Conservation (phyloP, 2,329 filamentous ascomycete genomes). For the Torrubiellomyces zombiae region DNA sequence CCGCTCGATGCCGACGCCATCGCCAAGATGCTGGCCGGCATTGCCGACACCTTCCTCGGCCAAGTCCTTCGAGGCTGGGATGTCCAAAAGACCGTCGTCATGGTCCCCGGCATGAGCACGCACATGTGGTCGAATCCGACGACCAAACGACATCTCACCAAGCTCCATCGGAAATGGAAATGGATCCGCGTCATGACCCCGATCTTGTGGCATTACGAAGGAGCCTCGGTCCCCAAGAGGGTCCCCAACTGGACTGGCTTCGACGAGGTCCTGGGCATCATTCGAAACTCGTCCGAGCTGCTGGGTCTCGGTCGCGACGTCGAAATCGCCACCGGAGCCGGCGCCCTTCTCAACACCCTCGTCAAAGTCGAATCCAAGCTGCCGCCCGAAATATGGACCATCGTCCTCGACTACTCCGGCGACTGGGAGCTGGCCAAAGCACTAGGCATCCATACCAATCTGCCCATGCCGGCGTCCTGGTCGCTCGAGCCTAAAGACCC, state of each 20-base stretch:
- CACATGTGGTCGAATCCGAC: conserved; percentile 84
- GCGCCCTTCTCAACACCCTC: conserved; percentile 16
- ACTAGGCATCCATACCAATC: conserved; percentile 62
- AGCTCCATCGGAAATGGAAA: conserved; percentile 68
- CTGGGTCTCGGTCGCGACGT: conserved; percentile 58
- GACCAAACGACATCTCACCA: conserved; percentile 73
- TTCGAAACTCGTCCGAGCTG: conserved; percentile 63
- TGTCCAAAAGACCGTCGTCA: conserved; percentile 64
- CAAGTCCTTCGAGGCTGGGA: conserved; percentile 78
- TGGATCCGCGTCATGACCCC: conserved; percentile 74
- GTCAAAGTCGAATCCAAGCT: conserved; percentile 30
- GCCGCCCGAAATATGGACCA: conserved; percentile 77
- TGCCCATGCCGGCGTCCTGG: conserved; percentile 61
- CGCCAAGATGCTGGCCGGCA: conserved; percentile 73
- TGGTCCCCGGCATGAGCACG: conserved; percentile 78
- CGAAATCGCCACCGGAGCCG: conserved; percentile 30
- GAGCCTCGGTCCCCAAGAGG: conserved; percentile 29
- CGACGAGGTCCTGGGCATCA: conserved; percentile 54
- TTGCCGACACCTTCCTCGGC: conserved; percentile 65
- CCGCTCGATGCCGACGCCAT: conserved; percentile 74
- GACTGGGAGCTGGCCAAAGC: conserved; percentile 86
- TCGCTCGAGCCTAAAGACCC: conserved; percentile 37
- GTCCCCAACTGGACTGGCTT: conserved; percentile 46
- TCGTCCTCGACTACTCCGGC: conserved; percentile 66
- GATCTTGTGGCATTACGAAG: conserved; percentile 66